Evolutionary conservation across 2,329 filamentous ascomycete species (phyloP).

Genomic region (Colletotrichum trifolii): DNA sequence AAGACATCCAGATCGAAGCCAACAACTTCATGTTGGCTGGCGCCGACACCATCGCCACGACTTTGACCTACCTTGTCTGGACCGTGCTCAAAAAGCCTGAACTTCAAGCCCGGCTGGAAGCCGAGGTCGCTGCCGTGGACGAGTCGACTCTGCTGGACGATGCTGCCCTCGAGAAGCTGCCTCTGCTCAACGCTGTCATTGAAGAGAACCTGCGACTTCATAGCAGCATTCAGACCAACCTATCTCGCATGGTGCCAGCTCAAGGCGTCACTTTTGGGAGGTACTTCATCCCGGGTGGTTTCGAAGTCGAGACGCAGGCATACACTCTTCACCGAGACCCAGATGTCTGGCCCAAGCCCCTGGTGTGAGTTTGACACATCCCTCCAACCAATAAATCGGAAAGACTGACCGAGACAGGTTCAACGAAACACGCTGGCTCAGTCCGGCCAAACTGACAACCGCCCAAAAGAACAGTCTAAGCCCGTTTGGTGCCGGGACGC

Average conservation of each 20-base stretch:
- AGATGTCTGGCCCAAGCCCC: slow-evolving; percentile 52
- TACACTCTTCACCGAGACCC: slow-evolving; percentile 59
- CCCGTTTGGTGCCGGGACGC: slow-evolving; percentile 62
- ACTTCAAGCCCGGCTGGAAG: slow-evolving; percentile 45
- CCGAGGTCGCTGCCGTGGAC: slow-evolving; percentile 43
- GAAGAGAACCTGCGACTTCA: slow-evolving; percentile 59
- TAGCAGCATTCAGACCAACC: slow-evolving; percentile 48
- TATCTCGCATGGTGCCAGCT: slow-evolving; percentile 53
- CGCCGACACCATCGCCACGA: slow-evolving; percentile 62
- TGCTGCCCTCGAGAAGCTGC: slow-evolving; percentile 48
- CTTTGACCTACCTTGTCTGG: slow-evolving; percentile 60
- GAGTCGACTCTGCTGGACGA: slow-evolving; percentile 40
- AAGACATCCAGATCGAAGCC: slow-evolving; percentile 54
- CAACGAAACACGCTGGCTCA: slow-evolving; percentile 6
- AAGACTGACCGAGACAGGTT: not conserved
- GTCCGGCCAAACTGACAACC: not conserved
- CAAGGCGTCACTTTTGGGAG: slow-evolving; percentile 52
- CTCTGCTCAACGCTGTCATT: slow-evolving; percentile 55
- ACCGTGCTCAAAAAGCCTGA: slow-evolving; percentile 45
- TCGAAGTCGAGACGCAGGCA: slow-evolving; percentile 53
- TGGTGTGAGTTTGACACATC: slow-evolving; percentile 32
- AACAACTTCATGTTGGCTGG: slow-evolving; percentile 60
- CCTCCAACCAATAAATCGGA: not conserved
- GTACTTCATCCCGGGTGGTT: slow-evolving; percentile 52
- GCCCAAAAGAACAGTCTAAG: slow-evolving; percentile 60